phyloP scores from a whole-genome alignment of 805 yeast species.

The Saturnispora halmiae region DNA sequence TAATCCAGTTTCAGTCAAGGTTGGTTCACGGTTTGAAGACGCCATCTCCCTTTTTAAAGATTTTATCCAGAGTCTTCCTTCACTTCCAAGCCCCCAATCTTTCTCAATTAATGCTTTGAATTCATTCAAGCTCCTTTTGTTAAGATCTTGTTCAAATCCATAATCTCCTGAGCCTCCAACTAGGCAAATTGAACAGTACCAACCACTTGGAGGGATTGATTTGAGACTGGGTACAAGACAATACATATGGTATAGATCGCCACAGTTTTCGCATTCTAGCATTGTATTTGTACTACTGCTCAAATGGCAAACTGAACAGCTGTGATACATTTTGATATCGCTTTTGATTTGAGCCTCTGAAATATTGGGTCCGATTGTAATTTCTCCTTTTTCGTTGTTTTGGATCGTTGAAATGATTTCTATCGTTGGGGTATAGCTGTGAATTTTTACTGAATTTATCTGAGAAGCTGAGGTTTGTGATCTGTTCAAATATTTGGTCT shows the following conservation, averaged over 20 bases:
- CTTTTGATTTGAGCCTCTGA: neutral
- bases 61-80: slow-evolving; percentile 1
- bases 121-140: slow-evolving; percentile 39
- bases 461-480: neutral
- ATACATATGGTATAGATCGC: slow-evolving; percentile 53
- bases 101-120: slow-evolving; percentile 38
- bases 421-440: neutral
- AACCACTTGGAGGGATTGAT: slow-evolving; percentile 46
- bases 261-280: slow-evolving; percentile 63
- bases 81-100: slow-evolving; percentile 1
- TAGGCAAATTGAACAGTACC: slow-evolving; percentile 83
- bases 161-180: slow-evolving; percentile 49
- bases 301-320: slow-evolving; percentile 36
- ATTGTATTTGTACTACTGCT: slow-evolving; percentile 39
- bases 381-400: neutral
- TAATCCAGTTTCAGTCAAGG: neutral
- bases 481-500: too few species aligned
- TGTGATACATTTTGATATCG: slow-evolving; percentile 12
- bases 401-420: neutral
- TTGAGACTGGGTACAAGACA: slow-evolving; percentile 46
- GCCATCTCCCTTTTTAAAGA: neutral
- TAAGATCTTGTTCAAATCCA: slow-evolving; percentile 69
- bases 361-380: neutral
- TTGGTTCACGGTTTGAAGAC: neutral
- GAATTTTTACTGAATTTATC: neutral